phyloP scores from a whole-genome alignment of 139 green algal species.

The Ettlia oleoabundans region DNA sequence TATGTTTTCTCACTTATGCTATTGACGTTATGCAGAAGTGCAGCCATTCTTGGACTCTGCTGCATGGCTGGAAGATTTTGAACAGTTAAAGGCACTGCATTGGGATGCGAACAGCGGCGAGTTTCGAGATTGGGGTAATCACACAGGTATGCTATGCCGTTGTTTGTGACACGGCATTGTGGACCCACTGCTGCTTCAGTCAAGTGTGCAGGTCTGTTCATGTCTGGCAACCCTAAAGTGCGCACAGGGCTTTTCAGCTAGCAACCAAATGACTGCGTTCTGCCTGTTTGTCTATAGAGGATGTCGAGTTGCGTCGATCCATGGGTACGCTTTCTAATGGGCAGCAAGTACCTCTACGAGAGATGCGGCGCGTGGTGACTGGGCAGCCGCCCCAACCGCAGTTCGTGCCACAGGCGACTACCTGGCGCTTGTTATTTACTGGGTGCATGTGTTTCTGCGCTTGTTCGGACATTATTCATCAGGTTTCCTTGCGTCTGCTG shows the following conservation, averaged over 20 bases:
- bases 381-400: not conserved
- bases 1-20: not conserved
- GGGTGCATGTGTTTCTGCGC: not conserved
- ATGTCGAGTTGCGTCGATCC: slow-evolving; percentile 8
- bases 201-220: no score
- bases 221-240: no score
- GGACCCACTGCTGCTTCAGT: no score
- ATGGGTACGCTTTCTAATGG: slow-evolving; percentile 7
- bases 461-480: not conserved
- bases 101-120: slow-evolving; percentile 54
- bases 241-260: no score
- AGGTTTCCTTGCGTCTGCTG: not conserved
- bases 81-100: slow-evolving; percentile 74
- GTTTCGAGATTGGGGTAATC: slow-evolving; percentile 90
- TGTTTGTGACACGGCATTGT: no score
- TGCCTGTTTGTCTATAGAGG: not conserved
- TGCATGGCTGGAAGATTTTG: slow-evolving; percentile 53
- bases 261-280: no score
- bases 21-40: not conserved
- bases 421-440: not conserved
- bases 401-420: slow-evolving; percentile 13
- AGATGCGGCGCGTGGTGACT: slow-evolving; percentile 23
- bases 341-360: not conserved
- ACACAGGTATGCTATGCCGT: no score
- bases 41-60: slow-evolving; percentile 38